Evolutionary conservation across 768 basidiomycete genomes (phyloP).

Genomic region (Multifurca ochricompacta): DNA sequence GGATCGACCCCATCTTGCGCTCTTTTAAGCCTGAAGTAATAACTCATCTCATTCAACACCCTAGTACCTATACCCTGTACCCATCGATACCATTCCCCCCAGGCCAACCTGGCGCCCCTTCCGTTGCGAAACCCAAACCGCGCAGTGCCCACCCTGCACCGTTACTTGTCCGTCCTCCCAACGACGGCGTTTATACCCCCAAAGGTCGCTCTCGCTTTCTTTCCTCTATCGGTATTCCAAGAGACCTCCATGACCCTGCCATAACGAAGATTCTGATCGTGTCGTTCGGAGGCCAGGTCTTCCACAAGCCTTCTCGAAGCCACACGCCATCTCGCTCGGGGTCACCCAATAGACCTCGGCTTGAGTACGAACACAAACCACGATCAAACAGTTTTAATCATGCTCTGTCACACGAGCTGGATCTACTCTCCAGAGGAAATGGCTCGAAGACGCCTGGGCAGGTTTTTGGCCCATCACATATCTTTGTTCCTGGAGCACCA

Average conservation of each 20-base stretch:
- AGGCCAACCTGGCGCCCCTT: not conserved
- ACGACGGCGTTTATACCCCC: constrained; percentile 40
- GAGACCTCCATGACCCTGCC: constrained; percentile 36
- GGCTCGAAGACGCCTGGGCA: constrained; percentile 20
- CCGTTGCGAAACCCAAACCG: constrained; percentile 22
- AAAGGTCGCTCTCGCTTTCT: constrained; percentile 51
- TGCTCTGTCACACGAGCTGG: constrained; percentile 11
- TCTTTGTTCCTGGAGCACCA: constrained; percentile 40
- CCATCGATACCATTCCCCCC: constrained; percentile 36
- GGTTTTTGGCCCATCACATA: constrained; percentile 37
- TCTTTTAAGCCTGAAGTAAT: constrained; percentile 41
- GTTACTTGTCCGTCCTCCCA: constrained; percentile 61
- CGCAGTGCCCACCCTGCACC: constrained; percentile 47
- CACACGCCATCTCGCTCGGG: constrained; percentile 22
- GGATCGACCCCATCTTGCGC: constrained; percentile 48
- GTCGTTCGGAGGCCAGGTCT: constrained; percentile 74
- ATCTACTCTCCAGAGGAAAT: not conserved
- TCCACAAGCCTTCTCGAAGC: constrained; percentile 46
- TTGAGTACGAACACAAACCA: not conserved
- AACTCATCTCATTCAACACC: constrained; percentile 31
- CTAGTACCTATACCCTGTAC: constrained; percentile 30
- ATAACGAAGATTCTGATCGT: constrained; percentile 61
- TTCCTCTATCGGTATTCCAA: constrained; percentile 50
- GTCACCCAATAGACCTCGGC: not conserved
- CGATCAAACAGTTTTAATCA: not conserved